phyloP scores from a whole-genome alignment of 768 basidiomycete genomes.

The Dioszegia crocea region DNA sequence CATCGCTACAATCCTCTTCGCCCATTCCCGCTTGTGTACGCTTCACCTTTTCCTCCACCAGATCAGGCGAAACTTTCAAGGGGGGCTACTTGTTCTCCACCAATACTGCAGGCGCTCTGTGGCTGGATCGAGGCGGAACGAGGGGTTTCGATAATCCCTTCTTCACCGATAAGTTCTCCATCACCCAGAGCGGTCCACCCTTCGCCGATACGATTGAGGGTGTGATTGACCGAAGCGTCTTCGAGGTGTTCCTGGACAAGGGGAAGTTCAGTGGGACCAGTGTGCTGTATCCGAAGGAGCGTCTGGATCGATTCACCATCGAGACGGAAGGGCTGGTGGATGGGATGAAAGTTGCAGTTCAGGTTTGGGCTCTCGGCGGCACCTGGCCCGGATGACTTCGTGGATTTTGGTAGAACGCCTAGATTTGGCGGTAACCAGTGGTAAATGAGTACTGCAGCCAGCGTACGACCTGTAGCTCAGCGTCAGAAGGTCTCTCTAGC shows the following conservation, averaged over 20 bases:
- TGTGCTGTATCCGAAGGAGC: constrained; percentile 18
- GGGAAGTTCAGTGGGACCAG: constrained; percentile 20
- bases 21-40: constrained; percentile 1
- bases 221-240: constrained; percentile 22
- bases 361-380: constrained; percentile 5
- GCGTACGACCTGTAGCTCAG: too few relatives aligned
- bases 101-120: constrained; percentile 8
- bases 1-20: constrained; percentile 4
- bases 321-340: constrained; percentile 14
- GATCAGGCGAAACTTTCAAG: constrained; percentile 10
- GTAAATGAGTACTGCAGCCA: too few relatives aligned
- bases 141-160: constrained; percentile 36
- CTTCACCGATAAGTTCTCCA: constrained; percentile 30
- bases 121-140: constrained; percentile 21
- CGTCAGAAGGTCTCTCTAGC: too few relatives aligned
- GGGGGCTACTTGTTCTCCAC: constrained; percentile 29
- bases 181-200: constrained; percentile 19
- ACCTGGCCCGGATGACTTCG: constrained; percentile 1
- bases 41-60: constrained; percentile 23
- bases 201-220: constrained; percentile 56
- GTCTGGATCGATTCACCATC: constrained; percentile 11
- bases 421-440: background rate
- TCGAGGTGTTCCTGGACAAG: constrained; percentile 30
- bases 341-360: constrained; percentile 13
- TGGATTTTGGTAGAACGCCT: too few relatives aligned